Percentiles rank a stretch among this genome's conserved stretches.
phyloP scores from a whole-genome alignment of 1,284 basidiomycete genomes.

The Mycena citricolor region DNA sequence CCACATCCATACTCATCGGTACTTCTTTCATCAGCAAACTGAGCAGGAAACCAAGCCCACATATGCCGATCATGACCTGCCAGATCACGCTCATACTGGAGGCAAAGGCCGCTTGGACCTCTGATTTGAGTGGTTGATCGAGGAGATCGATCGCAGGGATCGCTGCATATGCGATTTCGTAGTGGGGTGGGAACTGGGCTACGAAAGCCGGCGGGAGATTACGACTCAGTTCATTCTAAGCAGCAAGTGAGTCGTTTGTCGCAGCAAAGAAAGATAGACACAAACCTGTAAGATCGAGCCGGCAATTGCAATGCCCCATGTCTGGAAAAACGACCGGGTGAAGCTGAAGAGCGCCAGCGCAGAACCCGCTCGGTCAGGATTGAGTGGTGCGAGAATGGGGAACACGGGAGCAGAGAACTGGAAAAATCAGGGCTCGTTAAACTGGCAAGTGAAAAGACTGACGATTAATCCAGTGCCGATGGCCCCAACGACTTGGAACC shows the following conservation, averaged over 20 bases:
- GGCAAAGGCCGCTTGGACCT: constrained; percentile 37
- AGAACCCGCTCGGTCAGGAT: constrained; percentile 19
- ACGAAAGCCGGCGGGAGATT: constrained; percentile 35
- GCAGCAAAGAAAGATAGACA: constrained; percentile 3
- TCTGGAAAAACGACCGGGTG: constrained; percentile 25
- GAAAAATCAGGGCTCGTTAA: constrained; percentile 17
- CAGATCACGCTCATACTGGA: constrained; percentile 33
- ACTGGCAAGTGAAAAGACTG: constrained; percentile 18
- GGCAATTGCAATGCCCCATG: constrained; percentile 38
- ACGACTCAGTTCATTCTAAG: constrained; percentile 36
- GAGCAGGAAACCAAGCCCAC: constrained; percentile 31
- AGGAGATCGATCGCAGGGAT: constrained; percentile 36
- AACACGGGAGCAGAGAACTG: constrained; percentile 19
- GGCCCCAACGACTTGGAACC: constrained; percentile 33
- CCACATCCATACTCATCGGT: constrained; percentile 28
- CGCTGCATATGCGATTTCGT: constrained; percentile 33
- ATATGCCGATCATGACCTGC: constrained; percentile 35
- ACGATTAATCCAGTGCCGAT: constrained; percentile 35
- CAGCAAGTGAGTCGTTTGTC: constrained; percentile 1
- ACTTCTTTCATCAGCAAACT: constrained; percentile 34
- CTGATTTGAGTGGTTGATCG: constrained; percentile 30
- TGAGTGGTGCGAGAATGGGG: constrained; percentile 29
- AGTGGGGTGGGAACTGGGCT: constrained; percentile 28
- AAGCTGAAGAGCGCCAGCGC: constrained; percentile 15
- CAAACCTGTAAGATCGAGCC: constrained; percentile 29